Percentiles rank a stretch among this genome's conserved stretches.
These are phyloP conservation scores for Tricholoma hemisulphureum DNA, from an alignment of 768 basidiomycete genomes.

Conservation along the genomic window DNA sequence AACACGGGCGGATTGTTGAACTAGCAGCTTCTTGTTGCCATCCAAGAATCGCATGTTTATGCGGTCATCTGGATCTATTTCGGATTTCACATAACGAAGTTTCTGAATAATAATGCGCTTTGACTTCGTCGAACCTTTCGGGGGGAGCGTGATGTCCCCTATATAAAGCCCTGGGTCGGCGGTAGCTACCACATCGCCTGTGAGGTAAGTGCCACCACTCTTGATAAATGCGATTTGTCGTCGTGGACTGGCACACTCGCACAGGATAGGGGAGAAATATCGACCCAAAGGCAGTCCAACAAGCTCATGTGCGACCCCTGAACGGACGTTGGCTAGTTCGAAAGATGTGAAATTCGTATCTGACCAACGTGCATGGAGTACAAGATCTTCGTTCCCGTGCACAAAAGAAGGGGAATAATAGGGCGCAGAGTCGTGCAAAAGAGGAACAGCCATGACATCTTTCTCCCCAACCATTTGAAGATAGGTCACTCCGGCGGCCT, in stretches of 20 bases:
- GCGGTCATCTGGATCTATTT: slow-evolving; percentile 43
- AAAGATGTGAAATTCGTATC: slow-evolving; percentile 59
- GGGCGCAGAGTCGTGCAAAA: slow-evolving; percentile 43
- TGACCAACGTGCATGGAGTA: slow-evolving; percentile 71
- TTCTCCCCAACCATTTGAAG: slow-evolving; percentile 42
- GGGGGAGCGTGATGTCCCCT: slow-evolving; percentile 55
- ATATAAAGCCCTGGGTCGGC: slow-evolving; percentile 63
- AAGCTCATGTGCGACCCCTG: slow-evolving; percentile 46
- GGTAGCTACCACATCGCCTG: slow-evolving; percentile 65
- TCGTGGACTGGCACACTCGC: slow-evolving; percentile 38
- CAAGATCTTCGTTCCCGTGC: slow-evolving; percentile 44
- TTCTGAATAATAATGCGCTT: slow-evolving; percentile 43
- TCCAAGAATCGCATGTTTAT: slow-evolving; percentile 58
- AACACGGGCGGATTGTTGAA: slow-evolving; percentile 53
- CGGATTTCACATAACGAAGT: slow-evolving; percentile 48
- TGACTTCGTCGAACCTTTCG: slow-evolving; percentile 16
- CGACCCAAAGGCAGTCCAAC: slow-evolving; percentile 61
- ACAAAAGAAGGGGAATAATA: slow-evolving; percentile 74
- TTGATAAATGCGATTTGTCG: slow-evolving; percentile 65
- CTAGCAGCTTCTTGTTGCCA: slow-evolving; percentile 51
- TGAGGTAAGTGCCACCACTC: slow-evolving; percentile 55
- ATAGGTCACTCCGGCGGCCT: slow-evolving; percentile 63
- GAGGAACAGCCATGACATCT: slow-evolving; percentile 41
- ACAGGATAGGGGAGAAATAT: slow-evolving; percentile 60
- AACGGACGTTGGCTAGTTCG: slow-evolving; percentile 57